Evolutionary conservation across 495 filamentous ascomycete species (phyloP).

Genomic region (Penicillium manginii): DNA sequence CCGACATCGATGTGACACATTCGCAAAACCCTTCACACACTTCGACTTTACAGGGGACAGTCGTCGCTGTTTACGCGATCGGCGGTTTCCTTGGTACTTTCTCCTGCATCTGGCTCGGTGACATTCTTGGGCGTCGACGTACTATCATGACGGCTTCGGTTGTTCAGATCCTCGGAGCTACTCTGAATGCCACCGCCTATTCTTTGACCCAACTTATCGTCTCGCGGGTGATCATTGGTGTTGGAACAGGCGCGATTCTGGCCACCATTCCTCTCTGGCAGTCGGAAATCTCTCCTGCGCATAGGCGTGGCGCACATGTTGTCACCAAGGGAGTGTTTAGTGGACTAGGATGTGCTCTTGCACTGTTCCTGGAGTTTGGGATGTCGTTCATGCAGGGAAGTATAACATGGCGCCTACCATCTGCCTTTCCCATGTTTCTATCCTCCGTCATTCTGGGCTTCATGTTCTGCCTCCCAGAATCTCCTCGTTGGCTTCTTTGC

Average conservation of each 20-base stretch:
- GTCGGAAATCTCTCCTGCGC: conserved; percentile 60
- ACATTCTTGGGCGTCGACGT: conserved; percentile 58
- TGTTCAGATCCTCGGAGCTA: conserved; percentile 59
- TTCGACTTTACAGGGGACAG: conserved; percentile 32
- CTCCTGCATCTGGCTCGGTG: conserved; percentile 56
- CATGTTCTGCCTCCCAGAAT: conserved; percentile 43
- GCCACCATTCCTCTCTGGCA: conserved; percentile 68
- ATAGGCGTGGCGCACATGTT: conserved; percentile 61
- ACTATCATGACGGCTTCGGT: conserved; percentile 54
- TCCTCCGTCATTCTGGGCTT: conserved; percentile 35
- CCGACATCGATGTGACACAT: conserved; percentile 22
- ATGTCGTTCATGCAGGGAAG: conserved; percentile 45
- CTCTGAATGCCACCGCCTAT: conserved; percentile 58
- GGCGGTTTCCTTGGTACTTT: conserved; percentile 61
- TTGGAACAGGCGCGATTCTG: conserved; percentile 64
- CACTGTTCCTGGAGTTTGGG: conserved; percentile 58
- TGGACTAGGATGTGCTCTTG: conserved; percentile 57
- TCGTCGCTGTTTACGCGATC: conserved; percentile 62
- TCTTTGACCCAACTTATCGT: conserved; percentile 59
- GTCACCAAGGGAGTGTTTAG: conserved; percentile 63
- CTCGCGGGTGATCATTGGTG: conserved; percentile 53
- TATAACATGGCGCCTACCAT: conserved; percentile 53
- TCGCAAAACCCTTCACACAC: conserved; percentile 16
- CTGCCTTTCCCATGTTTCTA: conserved; percentile 47
- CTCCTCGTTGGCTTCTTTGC: conserved; percentile 50